These are phyloP conservation scores for Patellaria atrata DNA, from an alignment of 495 filamentous ascomycete species.

Conservation along the genomic window DNA sequence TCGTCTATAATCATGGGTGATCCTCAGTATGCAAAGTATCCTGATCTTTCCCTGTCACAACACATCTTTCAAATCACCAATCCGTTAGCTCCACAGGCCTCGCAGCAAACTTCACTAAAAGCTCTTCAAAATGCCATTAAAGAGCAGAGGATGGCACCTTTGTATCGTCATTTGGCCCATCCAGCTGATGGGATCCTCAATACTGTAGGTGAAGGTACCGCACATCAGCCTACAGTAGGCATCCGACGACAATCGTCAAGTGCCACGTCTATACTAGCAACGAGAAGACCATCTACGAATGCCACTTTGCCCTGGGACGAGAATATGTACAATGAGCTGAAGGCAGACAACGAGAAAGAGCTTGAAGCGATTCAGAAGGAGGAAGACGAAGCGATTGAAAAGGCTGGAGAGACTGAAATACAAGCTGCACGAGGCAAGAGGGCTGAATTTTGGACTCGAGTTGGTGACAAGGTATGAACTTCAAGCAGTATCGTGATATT, in stretches of 20 bases:
- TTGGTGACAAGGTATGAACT: constrained; percentile 74
- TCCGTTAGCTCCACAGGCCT: constrained; percentile 51
- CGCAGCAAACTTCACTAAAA: constrained; percentile 62
- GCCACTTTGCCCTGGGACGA: constrained; percentile 82
- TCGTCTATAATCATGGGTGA: constrained; percentile 61
- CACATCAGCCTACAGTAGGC: constrained; percentile 34
- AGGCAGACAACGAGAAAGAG: constrained; percentile 81
- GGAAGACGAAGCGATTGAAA: constrained; percentile 85
- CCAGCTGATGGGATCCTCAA: constrained; percentile 87
- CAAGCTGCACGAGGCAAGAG: constrained; percentile 83
- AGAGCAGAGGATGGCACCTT: constrained; percentile 90
- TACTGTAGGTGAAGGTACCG: constrained; percentile 51
- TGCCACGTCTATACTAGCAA: constrained; percentile 55
- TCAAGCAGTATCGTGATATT: neutral
- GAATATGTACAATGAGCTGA: constrained; percentile 65
- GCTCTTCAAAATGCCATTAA: constrained; percentile 82
- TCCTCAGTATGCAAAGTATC: constrained; percentile 92
- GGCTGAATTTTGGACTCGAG: constrained; percentile 85
- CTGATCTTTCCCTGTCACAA: constrained; percentile 80
- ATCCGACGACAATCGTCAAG: constrained; percentile 23
- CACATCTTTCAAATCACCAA: constrained; percentile 96
- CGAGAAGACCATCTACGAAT: constrained; percentile 39
- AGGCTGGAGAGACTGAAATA: constrained; percentile 90
- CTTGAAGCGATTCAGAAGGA: constrained; percentile 87
- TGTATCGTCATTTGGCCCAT: constrained; percentile 91